Evolutionary conservation across 176 grass and related monocot genomes (phyloP).

Genomic region (Musa itinerans): DNA sequence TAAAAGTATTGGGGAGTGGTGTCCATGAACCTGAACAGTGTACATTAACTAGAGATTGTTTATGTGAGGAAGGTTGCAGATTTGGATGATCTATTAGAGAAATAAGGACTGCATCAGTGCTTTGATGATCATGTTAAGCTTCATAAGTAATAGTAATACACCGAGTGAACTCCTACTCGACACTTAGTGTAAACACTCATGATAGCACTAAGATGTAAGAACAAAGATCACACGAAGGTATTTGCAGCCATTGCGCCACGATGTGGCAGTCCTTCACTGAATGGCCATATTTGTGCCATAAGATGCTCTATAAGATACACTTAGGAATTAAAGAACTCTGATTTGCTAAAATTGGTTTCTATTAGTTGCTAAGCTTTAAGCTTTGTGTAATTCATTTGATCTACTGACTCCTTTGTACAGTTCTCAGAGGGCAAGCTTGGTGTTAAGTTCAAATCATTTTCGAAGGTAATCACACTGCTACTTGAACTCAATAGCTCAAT

Average conservation of each 20-base stretch:
- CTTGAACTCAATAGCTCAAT: not conserved
- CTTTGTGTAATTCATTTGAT: not conserved
- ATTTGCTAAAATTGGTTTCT: not conserved
- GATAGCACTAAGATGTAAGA: too few species aligned
- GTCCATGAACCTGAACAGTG: too few species aligned
- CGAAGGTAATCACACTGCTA: conserved; percentile 45
- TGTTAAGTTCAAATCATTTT: conserved; percentile 87
- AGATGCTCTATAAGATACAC: too few species aligned
- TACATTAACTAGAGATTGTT: too few species aligned
- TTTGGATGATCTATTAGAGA: not conserved
- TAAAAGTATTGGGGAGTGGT: too few species aligned
- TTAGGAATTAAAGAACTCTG: too few species aligned
- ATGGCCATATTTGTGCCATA: too few species aligned
- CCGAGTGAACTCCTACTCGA: too few species aligned
- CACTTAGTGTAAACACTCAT: too few species aligned
- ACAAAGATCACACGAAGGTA: too few species aligned
- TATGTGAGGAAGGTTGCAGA: not conserved
- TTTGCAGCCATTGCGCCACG: too few species aligned
- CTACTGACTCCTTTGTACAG: conserved; percentile 27
- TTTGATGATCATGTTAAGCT: not conserved
- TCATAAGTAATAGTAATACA: not conserved
- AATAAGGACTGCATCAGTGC: not conserved
- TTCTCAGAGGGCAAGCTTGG: conserved; percentile 92
- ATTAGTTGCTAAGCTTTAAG: not conserved
- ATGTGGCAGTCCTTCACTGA: too few species aligned